phyloP scores from a whole-genome alignment of 2,329 filamentous ascomycete genomes.

The Penicillium sp. region DNA sequence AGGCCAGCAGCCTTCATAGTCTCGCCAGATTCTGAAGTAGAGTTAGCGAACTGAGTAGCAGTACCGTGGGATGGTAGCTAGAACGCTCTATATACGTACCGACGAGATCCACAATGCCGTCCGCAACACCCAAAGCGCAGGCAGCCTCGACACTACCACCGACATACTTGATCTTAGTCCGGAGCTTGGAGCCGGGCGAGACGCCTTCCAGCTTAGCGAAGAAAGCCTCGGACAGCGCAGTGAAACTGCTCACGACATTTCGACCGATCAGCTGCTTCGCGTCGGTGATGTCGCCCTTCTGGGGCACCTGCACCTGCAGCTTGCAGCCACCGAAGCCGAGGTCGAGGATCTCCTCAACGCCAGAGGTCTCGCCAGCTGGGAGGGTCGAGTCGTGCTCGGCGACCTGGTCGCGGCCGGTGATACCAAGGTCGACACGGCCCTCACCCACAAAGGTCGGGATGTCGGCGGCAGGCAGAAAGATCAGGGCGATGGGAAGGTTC shows the following conservation, averaged over 20 bases:
- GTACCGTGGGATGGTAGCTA: neutral
- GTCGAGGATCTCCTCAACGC: slow-evolving; percentile 85
- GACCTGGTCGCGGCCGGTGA: slow-evolving; percentile 91
- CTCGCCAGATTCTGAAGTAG: slow-evolving; percentile 79
- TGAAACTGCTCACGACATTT: slow-evolving; percentile 95
- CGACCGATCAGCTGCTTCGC: slow-evolving; percentile 82
- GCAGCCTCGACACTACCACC: slow-evolving; percentile 97
- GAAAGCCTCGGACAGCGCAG: slow-evolving; percentile 77
- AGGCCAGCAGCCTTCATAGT: slow-evolving; percentile 96
- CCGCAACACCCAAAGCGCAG: slow-evolving; percentile 90
- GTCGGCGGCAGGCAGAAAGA: slow-evolving; percentile 95
- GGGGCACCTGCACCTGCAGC: slow-evolving; percentile 94
- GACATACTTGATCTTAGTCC: slow-evolving; percentile 88
- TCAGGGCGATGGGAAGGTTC: slow-evolving; percentile 90
- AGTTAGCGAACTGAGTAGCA: slow-evolving; percentile 6
- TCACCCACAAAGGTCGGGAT: slow-evolving; percentile 98
- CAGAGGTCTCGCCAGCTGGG: slow-evolving; percentile 45
- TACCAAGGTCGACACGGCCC: slow-evolving; percentile 88
- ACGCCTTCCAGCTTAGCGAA: slow-evolving; percentile 73
- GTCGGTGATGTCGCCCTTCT: slow-evolving; percentile 71
- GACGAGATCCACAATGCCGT: slow-evolving; percentile 96
- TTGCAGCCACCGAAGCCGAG: slow-evolving; percentile 89
- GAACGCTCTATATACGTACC: slow-evolving; percentile 58
- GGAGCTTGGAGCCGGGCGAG: slow-evolving; percentile 48
- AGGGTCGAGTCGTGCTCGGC: slow-evolving; percentile 76